Evolutionary conservation across 257 asterid genomes (phyloP).

Genomic region (Petunia axillaris): DNA sequence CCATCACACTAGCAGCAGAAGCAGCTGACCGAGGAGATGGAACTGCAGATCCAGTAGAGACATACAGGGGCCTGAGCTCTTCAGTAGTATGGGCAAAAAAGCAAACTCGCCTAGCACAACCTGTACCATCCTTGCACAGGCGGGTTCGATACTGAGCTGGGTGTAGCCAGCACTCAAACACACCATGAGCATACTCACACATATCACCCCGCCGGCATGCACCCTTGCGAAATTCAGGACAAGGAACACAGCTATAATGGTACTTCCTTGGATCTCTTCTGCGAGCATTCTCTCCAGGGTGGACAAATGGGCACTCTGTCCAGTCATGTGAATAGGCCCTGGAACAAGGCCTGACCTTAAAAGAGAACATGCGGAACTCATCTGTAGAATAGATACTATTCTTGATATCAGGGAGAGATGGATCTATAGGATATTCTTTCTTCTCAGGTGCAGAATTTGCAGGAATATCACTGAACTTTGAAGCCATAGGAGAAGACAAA

Average conservation of each 20-base stretch:
- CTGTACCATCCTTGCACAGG: conserved; percentile 84
- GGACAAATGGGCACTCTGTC: conserved; percentile 98
- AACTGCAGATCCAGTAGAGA: conserved; percentile 89
- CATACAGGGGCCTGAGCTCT: conserved; percentile 90
- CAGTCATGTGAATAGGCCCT: conserved; percentile 98
- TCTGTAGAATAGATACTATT: conserved; percentile 83
- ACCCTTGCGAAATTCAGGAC: conserved; percentile 96
- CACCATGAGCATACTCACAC: conserved; percentile 99
- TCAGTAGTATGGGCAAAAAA: conserved; percentile 88
- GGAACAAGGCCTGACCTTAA: conserved; percentile 95
- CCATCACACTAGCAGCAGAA: conserved; percentile 79
- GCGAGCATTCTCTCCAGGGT: conserved; percentile 97
- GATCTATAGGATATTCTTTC: conserved; percentile 90
- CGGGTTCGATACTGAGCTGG: conserved; percentile 95
- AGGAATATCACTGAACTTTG: conserved; percentile 47
- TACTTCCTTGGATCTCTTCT: conserved; percentile 91
- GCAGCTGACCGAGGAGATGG: conserved; percentile 89
- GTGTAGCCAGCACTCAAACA: conserved; percentile 98
- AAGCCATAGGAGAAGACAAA: conserved; percentile 50
- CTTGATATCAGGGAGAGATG: conserved; percentile 89
- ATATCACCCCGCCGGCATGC: conserved; percentile 95
- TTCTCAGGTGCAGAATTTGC: conserved; percentile 54
- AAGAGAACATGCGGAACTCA: conserved; percentile 91
- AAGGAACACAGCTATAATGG: conserved; percentile 96
- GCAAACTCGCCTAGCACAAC: conserved; percentile 85